Conservation (phyloP, 106 monocot genomes). For the Amphibolis antarctica region DNA sequence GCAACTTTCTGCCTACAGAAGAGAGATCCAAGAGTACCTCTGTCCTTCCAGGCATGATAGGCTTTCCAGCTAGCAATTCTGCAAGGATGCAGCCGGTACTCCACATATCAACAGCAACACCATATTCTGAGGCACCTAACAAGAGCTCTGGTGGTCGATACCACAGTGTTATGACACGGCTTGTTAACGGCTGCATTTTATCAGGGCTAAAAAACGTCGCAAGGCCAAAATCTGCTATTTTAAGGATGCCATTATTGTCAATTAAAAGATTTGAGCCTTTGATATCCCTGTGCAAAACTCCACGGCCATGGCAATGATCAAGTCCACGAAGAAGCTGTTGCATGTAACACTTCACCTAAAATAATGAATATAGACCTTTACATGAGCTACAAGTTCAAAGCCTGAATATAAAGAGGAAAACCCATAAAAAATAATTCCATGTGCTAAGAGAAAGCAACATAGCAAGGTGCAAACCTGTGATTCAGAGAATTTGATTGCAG, state of each 20-base stretch:
- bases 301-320: slow-evolving; percentile 45
- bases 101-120: slow-evolving; percentile 51
- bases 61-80: slow-evolving; percentile 48
- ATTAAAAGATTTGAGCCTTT: slow-evolving; percentile 54
- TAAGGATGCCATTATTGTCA: slow-evolving; percentile 43
- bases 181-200: slow-evolving; percentile 38
- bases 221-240: slow-evolving; percentile 55
- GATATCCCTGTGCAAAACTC: slow-evolving; percentile 50
- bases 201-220: slow-evolving; percentile 37
- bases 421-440: background rate
- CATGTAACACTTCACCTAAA: slow-evolving; percentile 52
- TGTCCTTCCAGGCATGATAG: slow-evolving; percentile 58
- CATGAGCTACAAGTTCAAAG: background rate
- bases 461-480: slow-evolving; percentile 29
- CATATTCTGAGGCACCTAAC: slow-evolving; percentile 47
- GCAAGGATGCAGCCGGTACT: slow-evolving; percentile 56
- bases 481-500: slow-evolving; percentile 40
- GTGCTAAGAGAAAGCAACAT: background rate
- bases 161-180: slow-evolving; percentile 58
- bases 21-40: slow-evolving; percentile 22
- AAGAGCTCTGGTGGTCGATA: slow-evolving; percentile 61
- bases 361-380: background rate
- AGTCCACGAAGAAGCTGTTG: slow-evolving; percentile 46
- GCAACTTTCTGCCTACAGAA: too few species aligned
- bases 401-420: background rate